These are phyloP conservation scores for Apiospora malaysiana DNA, from an alignment of 2,329 filamentous ascomycete genomes.

Conservation along the genomic window DNA sequence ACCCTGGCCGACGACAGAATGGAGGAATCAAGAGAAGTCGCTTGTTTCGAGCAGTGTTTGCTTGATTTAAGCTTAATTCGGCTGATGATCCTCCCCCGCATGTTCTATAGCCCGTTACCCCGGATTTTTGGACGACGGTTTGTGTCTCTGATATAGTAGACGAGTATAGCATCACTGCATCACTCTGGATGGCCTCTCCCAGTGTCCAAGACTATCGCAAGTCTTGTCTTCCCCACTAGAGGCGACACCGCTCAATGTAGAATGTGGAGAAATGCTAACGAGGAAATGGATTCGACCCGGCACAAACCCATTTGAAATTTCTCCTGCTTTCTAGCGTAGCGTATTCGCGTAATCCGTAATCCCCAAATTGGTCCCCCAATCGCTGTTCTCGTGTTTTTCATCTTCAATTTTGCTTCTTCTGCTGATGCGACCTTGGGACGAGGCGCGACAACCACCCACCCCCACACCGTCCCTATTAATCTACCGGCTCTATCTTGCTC, in stretches of 20 bases:
- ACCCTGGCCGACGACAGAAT: slow-evolving; percentile 8
- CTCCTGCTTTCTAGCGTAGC: background rate
- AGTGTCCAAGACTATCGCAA: background rate
- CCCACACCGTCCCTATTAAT: slow-evolving; percentile 1
- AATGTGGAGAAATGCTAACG: slow-evolving; percentile 4
- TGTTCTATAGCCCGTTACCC: slow-evolving; percentile 4
- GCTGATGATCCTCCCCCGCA: slow-evolving; percentile 14
- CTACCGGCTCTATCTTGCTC: background rate
- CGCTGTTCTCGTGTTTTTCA: background rate
- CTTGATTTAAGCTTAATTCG: slow-evolving; percentile 10
- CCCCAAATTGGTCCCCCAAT: background rate
- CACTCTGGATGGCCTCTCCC: background rate
- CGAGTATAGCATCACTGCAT: slow-evolving; percentile 11
- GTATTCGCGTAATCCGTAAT: background rate
- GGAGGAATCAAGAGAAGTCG: slow-evolving; percentile 6
- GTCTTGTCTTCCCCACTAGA: slow-evolving; percentile 17
- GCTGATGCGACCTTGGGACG: background rate
- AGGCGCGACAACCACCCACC: background rate
- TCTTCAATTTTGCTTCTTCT: background rate
- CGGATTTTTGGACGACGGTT: slow-evolving; percentile 1
- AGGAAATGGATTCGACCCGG: background rate
- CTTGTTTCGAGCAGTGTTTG: background rate
- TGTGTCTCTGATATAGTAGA: background rate
- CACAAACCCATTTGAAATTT: slow-evolving; percentile 7
- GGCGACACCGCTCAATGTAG: background rate